phyloP scores from a whole-genome alignment of 2,329 filamentous ascomycete genomes.

The Kalmusia sp. region DNA sequence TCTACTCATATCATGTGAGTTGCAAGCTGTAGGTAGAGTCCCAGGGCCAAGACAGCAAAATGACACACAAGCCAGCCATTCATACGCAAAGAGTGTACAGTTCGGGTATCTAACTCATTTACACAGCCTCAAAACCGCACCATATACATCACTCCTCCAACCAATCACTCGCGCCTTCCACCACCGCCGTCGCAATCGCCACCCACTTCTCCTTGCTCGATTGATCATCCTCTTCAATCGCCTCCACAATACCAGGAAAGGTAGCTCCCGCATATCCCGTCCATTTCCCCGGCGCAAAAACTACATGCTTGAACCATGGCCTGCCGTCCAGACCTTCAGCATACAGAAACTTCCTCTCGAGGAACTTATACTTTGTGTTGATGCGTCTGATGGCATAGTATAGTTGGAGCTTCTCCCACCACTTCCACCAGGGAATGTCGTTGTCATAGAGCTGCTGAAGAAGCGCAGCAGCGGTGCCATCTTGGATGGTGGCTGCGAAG shows the following conservation, averaged over 20 bases:
- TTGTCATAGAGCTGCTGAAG: slow-evolving; percentile 55
- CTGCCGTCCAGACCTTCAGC: slow-evolving; percentile 77
- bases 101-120: neutral
- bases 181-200: slow-evolving; percentile 46
- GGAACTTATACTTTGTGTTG: slow-evolving; percentile 82
- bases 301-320: slow-evolving; percentile 92
- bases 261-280: slow-evolving; percentile 84
- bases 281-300: slow-evolving; percentile 91
- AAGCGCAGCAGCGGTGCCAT: slow-evolving; percentile 57
- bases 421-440: slow-evolving; percentile 79
- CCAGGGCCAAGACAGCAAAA: too few relatives aligned
- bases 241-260: slow-evolving; percentile 70
- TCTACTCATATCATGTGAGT: too few relatives aligned
- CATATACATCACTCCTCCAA: too few relatives aligned
- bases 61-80: too few relatives aligned
- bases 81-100: neutral
- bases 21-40: too few relatives aligned
- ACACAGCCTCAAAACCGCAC: too few relatives aligned
- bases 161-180: slow-evolving; percentile 44
- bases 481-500: slow-evolving; percentile 58
- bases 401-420: slow-evolving; percentile 71
- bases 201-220: slow-evolving; percentile 50
- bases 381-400: slow-evolving; percentile 68
- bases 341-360: slow-evolving; percentile 84
- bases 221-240: slow-evolving; percentile 59